These are phyloP conservation scores for Kwoniella dejecticola DNA, from an alignment of 768 basidiomycete species.

Conservation along the genomic window DNA sequence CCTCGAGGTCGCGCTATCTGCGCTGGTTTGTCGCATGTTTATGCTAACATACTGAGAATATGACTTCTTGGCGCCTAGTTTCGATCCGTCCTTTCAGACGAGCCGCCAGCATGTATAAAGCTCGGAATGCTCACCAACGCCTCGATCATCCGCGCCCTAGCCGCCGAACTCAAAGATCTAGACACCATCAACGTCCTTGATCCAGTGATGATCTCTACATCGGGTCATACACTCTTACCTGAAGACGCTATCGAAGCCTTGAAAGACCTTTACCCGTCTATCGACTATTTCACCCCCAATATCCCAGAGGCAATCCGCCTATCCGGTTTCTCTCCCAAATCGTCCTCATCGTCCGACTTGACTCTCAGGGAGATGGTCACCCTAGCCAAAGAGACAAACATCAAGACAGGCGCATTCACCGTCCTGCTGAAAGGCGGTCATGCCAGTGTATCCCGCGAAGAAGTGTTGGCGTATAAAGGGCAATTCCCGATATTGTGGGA, in stretches of 20 bases:
- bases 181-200: constrained; percentile 72
- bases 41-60: no score
- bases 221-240: constrained; percentile 75
- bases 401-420: constrained; percentile 60
- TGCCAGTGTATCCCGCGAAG: constrained; percentile 59
- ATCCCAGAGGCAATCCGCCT: constrained; percentile 75
- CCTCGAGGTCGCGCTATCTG: no score
- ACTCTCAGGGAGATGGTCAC: constrained; percentile 47
- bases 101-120: constrained; percentile 73
- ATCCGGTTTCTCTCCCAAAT: not conserved
- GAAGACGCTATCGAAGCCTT: constrained; percentile 67
- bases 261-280: constrained; percentile 69
- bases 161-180: constrained; percentile 61
- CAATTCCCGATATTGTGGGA: constrained; percentile 50
- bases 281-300: constrained; percentile 80
- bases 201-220: constrained; percentile 89
- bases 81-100: constrained; percentile 69
- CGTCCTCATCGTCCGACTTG: no score
- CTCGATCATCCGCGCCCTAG: constrained; percentile 62
- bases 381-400: constrained; percentile 58
- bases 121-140: constrained; percentile 83
- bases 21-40: no score
- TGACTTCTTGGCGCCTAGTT: constrained; percentile 60
- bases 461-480: constrained; percentile 57
- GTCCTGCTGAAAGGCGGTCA: constrained; percentile 89